Base-by-base conservation (phyloP, 2,329 filamentous ascomycete genomes). In the Neonectria magnoliae region DNA sequence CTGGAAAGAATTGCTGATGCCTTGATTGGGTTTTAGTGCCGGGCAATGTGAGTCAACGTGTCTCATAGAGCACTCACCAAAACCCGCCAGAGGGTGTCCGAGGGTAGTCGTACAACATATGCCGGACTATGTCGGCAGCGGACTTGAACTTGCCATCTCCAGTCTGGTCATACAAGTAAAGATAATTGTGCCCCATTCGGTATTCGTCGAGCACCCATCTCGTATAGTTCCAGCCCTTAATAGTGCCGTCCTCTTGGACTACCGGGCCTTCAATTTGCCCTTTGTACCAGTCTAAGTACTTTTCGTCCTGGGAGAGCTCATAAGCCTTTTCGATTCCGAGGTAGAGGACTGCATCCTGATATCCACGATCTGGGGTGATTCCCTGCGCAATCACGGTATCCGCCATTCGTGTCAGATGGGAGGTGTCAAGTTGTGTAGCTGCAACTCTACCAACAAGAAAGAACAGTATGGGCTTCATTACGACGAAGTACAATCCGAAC, bases 191-290 rank as follows among this genome's bases (percentile, higher is more conserved):
- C 10, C 84, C 85, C 61, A 86, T 78, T 22, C 85, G 81, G 57
- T 86, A 81, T 65, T 87, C 81, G 66, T 84, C 82, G 0, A 84
- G 77, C 1, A 82, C 83, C 72, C 84, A 85, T 64, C 79, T 81
- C 1, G 76, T 77, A 8, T 80, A 76, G 42, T 83, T 78, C 77
- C 84, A 86, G 10, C 77, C 79, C 10, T 76, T 75, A 54, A 86
- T 76, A 0, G 80, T 82, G 9, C 85, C 85, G 44, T 86, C 75
- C n/a, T 77, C 68, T 4, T 77, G 71, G 9, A 88, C 80, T 8
- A 87, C 77, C 0, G 60, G 60, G 2, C 78, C 79, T 33, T 83
- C 82, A 38, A 87, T 78, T 51, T 83, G 81, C 0, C 72, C 74
- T 3, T 81, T 79, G 42, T 82, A 80, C 73, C 80, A 83, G 16